phyloP scores from a whole-genome alignment of 805 yeast genomes.

The Metschnikowia continentalis region DNA sequence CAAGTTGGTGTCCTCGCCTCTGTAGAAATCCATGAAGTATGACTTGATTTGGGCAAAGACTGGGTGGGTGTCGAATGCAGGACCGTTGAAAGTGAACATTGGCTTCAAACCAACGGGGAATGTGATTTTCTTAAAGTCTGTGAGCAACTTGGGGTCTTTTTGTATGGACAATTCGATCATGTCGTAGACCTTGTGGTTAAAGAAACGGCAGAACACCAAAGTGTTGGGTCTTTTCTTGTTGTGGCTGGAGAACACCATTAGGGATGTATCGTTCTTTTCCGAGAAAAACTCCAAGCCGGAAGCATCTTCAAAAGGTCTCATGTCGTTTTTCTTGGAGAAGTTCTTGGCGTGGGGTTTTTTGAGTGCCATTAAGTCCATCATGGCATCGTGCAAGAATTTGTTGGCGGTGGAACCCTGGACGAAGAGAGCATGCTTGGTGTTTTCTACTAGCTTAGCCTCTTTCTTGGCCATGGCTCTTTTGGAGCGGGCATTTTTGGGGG shows the following conservation, averaged over 20 bases:
- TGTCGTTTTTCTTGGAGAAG: slow-evolving; percentile 82
- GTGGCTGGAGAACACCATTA: slow-evolving; percentile 71
- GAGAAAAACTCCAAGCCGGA: slow-evolving; percentile 83
- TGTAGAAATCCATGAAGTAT: slow-evolving; percentile 82
- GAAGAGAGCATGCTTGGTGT: slow-evolving; percentile 83
- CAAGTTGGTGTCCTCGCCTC: slow-evolving; percentile 74
- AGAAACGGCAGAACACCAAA: slow-evolving; percentile 82
- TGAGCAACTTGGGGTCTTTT: slow-evolving; percentile 60
- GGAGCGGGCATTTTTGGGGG: slow-evolving; percentile 93
- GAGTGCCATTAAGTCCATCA: slow-evolving; percentile 82
- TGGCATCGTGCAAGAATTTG: slow-evolving; percentile 78
- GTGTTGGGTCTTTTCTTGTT: slow-evolving; percentile 93
- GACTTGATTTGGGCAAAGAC: slow-evolving; percentile 82
- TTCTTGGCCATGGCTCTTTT: slow-evolving; percentile 89
- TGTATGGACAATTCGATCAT: slow-evolving; percentile 85
- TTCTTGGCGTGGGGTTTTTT: slow-evolving; percentile 89
- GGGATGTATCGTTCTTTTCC: slow-evolving; percentile 89
- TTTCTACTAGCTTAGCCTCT: slow-evolving; percentile 85
- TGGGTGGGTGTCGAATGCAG: slow-evolving; percentile 86
- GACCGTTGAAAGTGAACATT: slow-evolving; percentile 89
- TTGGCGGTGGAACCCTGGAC: slow-evolving; percentile 84
- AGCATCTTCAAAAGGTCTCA: slow-evolving; percentile 91
- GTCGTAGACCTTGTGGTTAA: slow-evolving; percentile 85
- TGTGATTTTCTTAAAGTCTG: slow-evolving; percentile 76
- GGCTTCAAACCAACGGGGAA: slow-evolving; percentile 90